A percentile compares a stretch with the other conserved stretches of the same genome.
These are phyloP conservation scores for Skeletonema menzelii DNA, from an alignment of 108 stramenopile genomes.

Conservation along the genomic window DNA sequence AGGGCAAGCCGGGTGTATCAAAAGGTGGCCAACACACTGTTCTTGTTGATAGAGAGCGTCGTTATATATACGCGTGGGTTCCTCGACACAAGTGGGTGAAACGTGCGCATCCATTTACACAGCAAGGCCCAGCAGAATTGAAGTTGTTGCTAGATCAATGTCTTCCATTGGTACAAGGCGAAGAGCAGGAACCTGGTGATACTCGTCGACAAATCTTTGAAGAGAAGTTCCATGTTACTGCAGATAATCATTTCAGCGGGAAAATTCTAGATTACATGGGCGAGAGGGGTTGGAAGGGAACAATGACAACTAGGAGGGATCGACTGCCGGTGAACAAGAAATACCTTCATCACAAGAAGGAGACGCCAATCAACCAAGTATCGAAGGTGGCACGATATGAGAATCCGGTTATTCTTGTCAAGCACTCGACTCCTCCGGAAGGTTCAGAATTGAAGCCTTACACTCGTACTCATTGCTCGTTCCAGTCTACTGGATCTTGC, in stretches of 20 bases:
- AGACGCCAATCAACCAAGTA: neutral
- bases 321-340: neutral
- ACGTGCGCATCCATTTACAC: neutral
- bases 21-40: neutral
- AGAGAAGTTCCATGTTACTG: neutral
- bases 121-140: neutral
- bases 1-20: constrained; percentile 3
- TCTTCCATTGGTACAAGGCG: neutral
- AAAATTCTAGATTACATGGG: constrained; percentile 1
- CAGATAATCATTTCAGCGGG: constrained; percentile 2
- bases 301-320: neutral
- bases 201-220: neutral
- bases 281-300: neutral
- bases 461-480: constrained; percentile 6
- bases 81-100: neutral
- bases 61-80: neutral
- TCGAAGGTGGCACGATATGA: constrained; percentile 23
- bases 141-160: neutral
- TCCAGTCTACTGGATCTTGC: constrained; percentile 15
- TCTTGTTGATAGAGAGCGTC: neutral
- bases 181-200: neutral
- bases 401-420: constrained; percentile 30
- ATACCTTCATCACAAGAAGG: neutral
- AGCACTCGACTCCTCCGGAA: neutral
- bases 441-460: neutral